Evolutionary conservation across 2,329 filamentous ascomycete genomes (phyloP).

Genomic region (Cercospora sp.): DNA sequence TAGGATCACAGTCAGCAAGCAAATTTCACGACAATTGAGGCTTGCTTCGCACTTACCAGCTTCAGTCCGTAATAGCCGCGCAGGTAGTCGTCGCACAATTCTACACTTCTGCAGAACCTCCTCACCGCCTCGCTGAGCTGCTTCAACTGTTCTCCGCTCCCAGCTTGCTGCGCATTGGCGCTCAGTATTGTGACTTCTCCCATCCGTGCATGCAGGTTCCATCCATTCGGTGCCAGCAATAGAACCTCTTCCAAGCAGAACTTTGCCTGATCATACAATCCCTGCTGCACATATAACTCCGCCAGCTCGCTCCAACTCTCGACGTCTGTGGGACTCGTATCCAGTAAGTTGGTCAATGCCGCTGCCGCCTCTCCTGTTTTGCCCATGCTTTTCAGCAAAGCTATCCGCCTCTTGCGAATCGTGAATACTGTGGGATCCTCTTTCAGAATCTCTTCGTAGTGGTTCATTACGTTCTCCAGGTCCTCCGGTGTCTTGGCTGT

Average conservation of each 20-base stretch:
- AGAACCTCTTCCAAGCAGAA: conserved; percentile 90
- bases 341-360: conserved; percentile 71
- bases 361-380: conserved; percentile 70
- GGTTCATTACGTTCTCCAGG: conserved; percentile 68
- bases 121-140: conserved; percentile 72
- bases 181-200: conserved; percentile 81
- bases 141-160: conserved; percentile 43
- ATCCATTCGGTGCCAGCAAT: conserved; percentile 83
- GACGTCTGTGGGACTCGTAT: conserved; percentile 82
- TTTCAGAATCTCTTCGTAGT: conserved; percentile 74
- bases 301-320: conserved; percentile 92
- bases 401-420: conserved; percentile 79
- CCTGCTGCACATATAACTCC: conserved; percentile 79
- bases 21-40: no score
- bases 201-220: conserved; percentile 90
- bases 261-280: conserved; percentile 77
- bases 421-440: conserved; percentile 78
- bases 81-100: conserved; percentile 90
- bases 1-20: conserved; percentile 16
- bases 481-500: conserved; percentile 65
- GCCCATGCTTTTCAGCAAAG: conserved; percentile 73
- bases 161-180: conserved; percentile 37
- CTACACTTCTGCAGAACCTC: conserved; percentile 85
- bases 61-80: conserved; percentile 92
- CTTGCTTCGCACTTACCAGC: conserved; percentile 43